Evolutionary conservation across 805 yeast genomes (phyloP).

Genomic region (Ascoidea tarda): DNA sequence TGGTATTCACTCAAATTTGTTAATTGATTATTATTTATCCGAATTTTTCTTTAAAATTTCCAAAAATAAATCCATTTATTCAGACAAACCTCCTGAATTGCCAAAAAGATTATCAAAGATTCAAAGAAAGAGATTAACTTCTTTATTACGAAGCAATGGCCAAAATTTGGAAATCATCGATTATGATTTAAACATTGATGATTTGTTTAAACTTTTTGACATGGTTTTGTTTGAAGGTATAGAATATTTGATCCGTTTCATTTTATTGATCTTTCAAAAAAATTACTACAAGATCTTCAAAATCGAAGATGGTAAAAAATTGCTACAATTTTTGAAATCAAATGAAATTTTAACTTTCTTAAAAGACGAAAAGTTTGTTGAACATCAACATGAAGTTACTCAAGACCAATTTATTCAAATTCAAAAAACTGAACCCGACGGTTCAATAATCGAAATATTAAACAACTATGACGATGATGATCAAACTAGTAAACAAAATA

Average conservation of each 20-base stretch:
- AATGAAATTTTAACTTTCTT: constrained; percentile 5
- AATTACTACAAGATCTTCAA: constrained; percentile 10
- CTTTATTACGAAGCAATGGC: background rate
- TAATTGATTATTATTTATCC: constrained; percentile 7
- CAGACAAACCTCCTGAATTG: background rate
- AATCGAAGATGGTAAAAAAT: constrained; percentile 4
- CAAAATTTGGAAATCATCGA: constrained; percentile 1
- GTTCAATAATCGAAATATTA: constrained; percentile 2
- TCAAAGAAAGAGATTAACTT: background rate
- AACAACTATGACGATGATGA: background rate
- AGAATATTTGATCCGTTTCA: constrained; percentile 9
- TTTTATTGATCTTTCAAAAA: constrained; percentile 8
- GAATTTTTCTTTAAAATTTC: constrained; percentile 9
- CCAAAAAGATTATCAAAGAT: background rate
- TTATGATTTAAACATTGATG: constrained; percentile 4
- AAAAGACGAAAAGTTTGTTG: constrained; percentile 5
- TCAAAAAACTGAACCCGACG: constrained; percentile 2
- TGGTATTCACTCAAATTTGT: constrained; percentile 8
- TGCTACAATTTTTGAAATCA: constrained; percentile 7
- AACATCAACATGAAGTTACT: constrained; percentile 1
- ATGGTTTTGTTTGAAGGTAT: constrained; percentile 9
- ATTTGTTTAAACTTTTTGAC: constrained; percentile 8
- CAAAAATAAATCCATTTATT: constrained; percentile 5
- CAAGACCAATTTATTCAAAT: constrained; percentile 4
- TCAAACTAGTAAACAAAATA: background rate